A percentile compares a stretch with the other conserved stretches of the same genome.
Conservation (phyloP, 139 green algal genomes). For the Monoraphidium neglectum region DNA sequence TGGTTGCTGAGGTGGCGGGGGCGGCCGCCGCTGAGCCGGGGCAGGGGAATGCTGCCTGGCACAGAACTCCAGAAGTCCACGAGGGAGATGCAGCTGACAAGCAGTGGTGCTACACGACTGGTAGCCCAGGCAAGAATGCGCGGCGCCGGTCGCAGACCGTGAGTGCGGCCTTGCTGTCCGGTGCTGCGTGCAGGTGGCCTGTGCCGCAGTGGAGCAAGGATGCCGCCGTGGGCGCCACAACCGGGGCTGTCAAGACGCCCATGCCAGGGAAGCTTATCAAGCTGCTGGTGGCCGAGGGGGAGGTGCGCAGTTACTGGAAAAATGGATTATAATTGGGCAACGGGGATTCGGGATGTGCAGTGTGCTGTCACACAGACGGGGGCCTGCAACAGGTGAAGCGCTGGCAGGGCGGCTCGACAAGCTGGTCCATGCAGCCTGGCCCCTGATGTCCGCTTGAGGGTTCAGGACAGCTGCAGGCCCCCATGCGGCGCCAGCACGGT, state of each 20-base stretch:
- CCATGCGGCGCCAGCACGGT: too few species aligned
- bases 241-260: constrained; percentile 53
- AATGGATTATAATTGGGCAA: too few species aligned
- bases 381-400: too few species aligned
- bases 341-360: too few species aligned
- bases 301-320: background rate
- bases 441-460: background rate
- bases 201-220: constrained; percentile 48
- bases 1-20: background rate
- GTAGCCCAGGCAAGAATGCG: background rate
- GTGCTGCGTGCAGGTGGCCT: constrained; percentile 21
- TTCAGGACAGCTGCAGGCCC: background rate
- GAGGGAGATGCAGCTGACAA: background rate
- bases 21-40: background rate
- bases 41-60: too few species aligned
- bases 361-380: too few species aligned
- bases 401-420: too few species aligned
- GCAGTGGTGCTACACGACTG: background rate
- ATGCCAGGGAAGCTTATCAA: constrained; percentile 78
- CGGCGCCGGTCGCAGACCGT: background rate
- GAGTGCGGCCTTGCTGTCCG: background rate
- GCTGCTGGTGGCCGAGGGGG: constrained; percentile 37
- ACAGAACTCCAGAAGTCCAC: too few species aligned
- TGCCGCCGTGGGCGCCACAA: constrained; percentile 6
- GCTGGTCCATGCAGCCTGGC: background rate